phyloP scores from a whole-genome alignment of 2,329 filamentous ascomycete species.

The Davidsoniella virescens region DNA sequence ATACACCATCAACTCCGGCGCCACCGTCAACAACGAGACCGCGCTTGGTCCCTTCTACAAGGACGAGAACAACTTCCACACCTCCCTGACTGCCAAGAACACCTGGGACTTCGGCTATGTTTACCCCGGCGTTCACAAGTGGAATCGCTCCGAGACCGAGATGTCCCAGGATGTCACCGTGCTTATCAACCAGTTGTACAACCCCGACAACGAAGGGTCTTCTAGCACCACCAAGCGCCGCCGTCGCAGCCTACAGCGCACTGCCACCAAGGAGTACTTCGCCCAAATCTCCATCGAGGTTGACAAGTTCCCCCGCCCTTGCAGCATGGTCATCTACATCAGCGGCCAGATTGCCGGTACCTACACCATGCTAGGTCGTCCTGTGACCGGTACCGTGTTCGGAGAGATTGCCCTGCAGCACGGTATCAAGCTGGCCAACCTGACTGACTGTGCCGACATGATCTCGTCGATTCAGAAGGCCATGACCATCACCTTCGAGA shows the following conservation, averaged over 20 bases:
- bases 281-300: constrained; percentile 21
- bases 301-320: constrained; percentile 22
- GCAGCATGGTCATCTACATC: constrained; percentile 21
- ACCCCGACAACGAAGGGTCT: constrained; percentile 5
- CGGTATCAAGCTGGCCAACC: constrained; percentile 50
- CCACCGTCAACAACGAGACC: constrained; percentile 26
- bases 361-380: constrained; percentile 23
- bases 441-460: constrained; percentile 3
- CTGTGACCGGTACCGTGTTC: constrained; percentile 19
- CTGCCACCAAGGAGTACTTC: constrained; percentile 19
- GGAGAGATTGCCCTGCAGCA: constrained; percentile 30
- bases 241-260: neutral
- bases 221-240: neutral
- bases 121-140: constrained; percentile 24
- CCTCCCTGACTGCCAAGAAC: constrained; percentile 21
- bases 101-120: constrained; percentile 25
- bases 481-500: constrained; percentile 18
- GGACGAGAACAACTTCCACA: constrained; percentile 25
- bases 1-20: constrained; percentile 26
- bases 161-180: constrained; percentile 19
- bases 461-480: constrained; percentile 8
- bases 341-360: constrained; percentile 20
- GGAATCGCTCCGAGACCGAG: constrained; percentile 19
- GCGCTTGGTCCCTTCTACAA: constrained; percentile 35
- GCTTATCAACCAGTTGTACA: constrained; percentile 22